phyloP scores from a whole-genome alignment of 805 yeast species.

The Monosporozyma aerobia region DNA sequence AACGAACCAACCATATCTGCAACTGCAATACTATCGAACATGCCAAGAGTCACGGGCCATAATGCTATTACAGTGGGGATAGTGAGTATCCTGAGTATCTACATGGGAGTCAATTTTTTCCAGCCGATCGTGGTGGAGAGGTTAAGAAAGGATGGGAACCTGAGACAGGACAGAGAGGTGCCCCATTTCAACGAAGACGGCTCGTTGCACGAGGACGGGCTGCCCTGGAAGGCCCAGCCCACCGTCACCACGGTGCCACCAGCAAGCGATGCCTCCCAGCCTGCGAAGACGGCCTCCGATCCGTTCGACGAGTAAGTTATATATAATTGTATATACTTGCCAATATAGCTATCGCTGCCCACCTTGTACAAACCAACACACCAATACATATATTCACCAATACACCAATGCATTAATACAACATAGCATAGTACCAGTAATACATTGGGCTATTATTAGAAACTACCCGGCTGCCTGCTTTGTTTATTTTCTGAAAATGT shows the following conservation, averaged over 20 bases:
- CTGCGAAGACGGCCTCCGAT: background rate
- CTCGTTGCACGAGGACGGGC: background rate
- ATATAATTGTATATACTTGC: too few species aligned
- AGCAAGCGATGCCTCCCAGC: too few species aligned
- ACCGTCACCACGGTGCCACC: too few species aligned
- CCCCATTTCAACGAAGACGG: slow-evolving; percentile 37
- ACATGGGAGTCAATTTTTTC: slow-evolving; percentile 52
- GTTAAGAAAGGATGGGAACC: slow-evolving; percentile 53
- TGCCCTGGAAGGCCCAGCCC: background rate
- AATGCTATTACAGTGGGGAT: slow-evolving; percentile 21
- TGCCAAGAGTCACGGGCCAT: slow-evolving; percentile 27
- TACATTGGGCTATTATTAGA: too few species aligned
- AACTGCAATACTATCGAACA: slow-evolving; percentile 1
- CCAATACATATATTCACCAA: too few species aligned
- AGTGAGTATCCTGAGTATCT: slow-evolving; percentile 34
- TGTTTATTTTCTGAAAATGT: background rate
- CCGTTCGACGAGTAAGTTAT: too few species aligned
- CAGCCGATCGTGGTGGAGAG: slow-evolving; percentile 65
- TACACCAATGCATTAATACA: too few species aligned
- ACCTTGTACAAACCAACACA: too few species aligned
- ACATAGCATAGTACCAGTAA: too few species aligned
- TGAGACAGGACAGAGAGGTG: slow-evolving; percentile 50
- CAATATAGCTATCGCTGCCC: too few species aligned
- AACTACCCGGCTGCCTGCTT: background rate
- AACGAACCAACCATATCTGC: background rate